These are phyloP conservation scores for Ormosia emarginata DNA, from an alignment of 306 rosid genomes.

Conservation along the genomic window DNA sequence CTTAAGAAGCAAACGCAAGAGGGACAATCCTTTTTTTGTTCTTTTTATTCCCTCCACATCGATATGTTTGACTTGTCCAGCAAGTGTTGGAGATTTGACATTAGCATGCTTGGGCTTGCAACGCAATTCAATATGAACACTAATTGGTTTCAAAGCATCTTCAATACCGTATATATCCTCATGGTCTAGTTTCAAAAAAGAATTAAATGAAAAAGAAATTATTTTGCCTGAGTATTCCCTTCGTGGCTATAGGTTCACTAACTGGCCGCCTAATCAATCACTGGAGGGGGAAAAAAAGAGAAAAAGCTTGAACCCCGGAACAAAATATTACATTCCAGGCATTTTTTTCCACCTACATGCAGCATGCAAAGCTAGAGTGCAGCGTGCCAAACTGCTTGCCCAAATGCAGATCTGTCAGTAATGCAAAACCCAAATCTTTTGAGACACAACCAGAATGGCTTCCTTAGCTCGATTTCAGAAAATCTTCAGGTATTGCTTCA, in stretches of 20 bases:
- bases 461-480: conserved; percentile 26
- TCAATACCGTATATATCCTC: not conserved
- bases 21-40: not conserved
- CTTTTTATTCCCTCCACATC: not conserved
- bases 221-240: not conserved
- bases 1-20: not conserved
- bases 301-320: not conserved
- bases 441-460: conserved; percentile 1
- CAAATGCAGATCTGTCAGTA: conserved; percentile 25
- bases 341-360: conserved; percentile 19
- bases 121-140: conserved; percentile 22
- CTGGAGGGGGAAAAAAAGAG: not conserved
- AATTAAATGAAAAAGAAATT: not conserved
- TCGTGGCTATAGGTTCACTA: not conserved
- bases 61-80: not conserved
- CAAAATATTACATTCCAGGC: conserved; percentile 24
- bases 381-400: conserved; percentile 27
- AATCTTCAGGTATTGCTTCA: conserved; percentile 5
- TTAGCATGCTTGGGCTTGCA: not conserved
- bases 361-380: conserved; percentile 11
- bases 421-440: conserved; percentile 3
- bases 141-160: conserved; percentile 12
- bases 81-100: not conserved
- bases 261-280: conserved; percentile 18
- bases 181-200: not conserved